phyloP scores from a whole-genome alignment of 805 yeast species.

The Candida saitoana region DNA sequence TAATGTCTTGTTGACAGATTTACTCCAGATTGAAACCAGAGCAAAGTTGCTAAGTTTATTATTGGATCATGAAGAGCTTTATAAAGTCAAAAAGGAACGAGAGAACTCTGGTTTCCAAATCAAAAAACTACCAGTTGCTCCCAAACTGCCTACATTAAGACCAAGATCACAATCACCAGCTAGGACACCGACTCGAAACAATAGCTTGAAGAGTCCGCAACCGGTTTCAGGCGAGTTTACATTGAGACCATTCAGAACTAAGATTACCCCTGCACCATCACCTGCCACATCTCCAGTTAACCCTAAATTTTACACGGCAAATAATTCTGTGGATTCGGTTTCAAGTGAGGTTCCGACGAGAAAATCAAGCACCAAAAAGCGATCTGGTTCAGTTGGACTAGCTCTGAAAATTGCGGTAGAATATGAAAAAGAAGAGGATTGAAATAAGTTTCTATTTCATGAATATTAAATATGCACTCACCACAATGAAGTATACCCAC shows the following conservation, averaged over 20 bases:
- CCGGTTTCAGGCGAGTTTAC: constrained; percentile 29
- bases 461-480: neutral
- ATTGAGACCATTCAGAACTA: constrained; percentile 40
- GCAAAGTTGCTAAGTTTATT: constrained; percentile 15
- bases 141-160: neutral
- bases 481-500: neutral
- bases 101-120: constrained; percentile 24
- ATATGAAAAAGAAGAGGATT: constrained; percentile 17
- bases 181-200: constrained; percentile 2
- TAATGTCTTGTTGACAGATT: constrained; percentile 21
- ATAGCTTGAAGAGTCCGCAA: constrained; percentile 15
- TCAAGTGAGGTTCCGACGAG: constrained; percentile 1
- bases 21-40: constrained; percentile 23
- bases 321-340: constrained; percentile 8
- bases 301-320: constrained; percentile 10
- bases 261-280: constrained; percentile 36
- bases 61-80: constrained; percentile 26
- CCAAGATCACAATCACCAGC: constrained; percentile 5
- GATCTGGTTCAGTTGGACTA: constrained; percentile 16
- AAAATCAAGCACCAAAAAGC: constrained; percentile 9
- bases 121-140: constrained; percentile 13
- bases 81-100: constrained; percentile 24
- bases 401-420: constrained; percentile 26
- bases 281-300: constrained; percentile 36
- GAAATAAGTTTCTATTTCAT: constrained; percentile 2